phyloP scores from a whole-genome alignment of 371 early-diverging fungal species.

The Apophysomyces variabilis region DNA sequence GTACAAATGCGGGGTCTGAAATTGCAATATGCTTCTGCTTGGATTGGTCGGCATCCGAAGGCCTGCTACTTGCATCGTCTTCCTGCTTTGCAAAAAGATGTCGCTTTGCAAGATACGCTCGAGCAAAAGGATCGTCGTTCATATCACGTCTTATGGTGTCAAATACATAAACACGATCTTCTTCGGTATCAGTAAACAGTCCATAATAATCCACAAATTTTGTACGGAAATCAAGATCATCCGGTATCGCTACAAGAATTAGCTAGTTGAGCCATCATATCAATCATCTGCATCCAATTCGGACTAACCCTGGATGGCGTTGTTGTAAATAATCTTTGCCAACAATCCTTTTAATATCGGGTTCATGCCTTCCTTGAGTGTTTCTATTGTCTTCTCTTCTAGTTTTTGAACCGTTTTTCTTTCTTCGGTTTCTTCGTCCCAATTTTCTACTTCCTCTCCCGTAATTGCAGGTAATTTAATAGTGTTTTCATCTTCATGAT shows the following conservation, averaged over 20 bases:
- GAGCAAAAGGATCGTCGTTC: conserved; percentile 56
- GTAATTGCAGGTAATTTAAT: conserved; percentile 64
- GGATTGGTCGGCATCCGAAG: not conserved
- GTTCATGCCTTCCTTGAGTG: conserved; percentile 59
- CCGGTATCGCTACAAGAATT: conserved; percentile 59
- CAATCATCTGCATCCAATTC: not conserved
- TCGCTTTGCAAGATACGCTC: conserved; percentile 65
- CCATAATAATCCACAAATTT: conserved; percentile 72
- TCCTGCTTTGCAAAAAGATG: conserved; percentile 43
- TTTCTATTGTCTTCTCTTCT: conserved; percentile 52
- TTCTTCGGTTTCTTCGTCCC: conserved; percentile 41
- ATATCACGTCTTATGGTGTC: conserved; percentile 71
- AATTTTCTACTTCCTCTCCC: conserved; percentile 57
- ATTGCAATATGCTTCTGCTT: conserved; percentile 25
- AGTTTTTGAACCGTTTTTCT: conserved; percentile 44
- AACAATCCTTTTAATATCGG: conserved; percentile 83
- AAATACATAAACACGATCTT: conserved; percentile 56
- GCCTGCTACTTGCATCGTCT: conserved; percentile 23
- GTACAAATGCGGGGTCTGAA: conserved; percentile 60
- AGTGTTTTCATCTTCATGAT: conserved; percentile 47
- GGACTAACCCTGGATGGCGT: conserved; percentile 74
- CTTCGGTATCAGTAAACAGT: conserved; percentile 61
- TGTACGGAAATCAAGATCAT: conserved; percentile 75
- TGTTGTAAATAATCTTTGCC: conserved; percentile 78
- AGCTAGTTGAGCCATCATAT: too few relatives aligned